These are phyloP conservation scores for Lentinula guzmanii DNA, from an alignment of 768 basidiomycete species.

Conservation along the genomic window DNA sequence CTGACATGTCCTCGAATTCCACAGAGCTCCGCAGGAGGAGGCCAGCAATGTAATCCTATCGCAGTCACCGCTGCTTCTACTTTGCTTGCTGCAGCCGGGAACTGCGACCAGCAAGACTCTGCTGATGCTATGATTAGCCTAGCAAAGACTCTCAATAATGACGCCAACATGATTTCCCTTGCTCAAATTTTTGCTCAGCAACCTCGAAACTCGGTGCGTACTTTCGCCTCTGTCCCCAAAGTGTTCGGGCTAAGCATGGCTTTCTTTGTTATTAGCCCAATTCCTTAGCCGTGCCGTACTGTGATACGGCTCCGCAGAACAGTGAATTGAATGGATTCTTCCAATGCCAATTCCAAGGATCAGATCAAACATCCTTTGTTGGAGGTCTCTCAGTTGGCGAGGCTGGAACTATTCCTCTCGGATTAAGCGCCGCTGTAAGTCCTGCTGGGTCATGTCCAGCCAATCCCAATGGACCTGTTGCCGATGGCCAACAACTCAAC, in stretches of 20 bases:
- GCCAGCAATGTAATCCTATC: conserved; percentile 47
- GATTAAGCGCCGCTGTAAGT: conserved; percentile 28
- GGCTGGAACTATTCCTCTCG: conserved; percentile 49
- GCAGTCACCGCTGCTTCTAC: conserved; percentile 51
- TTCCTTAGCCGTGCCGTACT: conserved; percentile 42
- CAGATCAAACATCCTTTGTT: conserved; percentile 37
- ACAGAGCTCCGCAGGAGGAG: conserved; percentile 52
- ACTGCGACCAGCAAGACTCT: conserved; percentile 39
- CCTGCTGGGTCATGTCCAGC: conserved; percentile 50
- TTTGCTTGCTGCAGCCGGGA: conserved; percentile 45
- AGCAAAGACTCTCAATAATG: conserved; percentile 35
- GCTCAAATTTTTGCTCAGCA: conserved; percentile 54
- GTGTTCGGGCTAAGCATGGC: not conserved
- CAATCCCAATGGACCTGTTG: conserved; percentile 37
- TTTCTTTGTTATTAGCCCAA: conserved; percentile 26
- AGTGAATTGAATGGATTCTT: conserved; percentile 47
- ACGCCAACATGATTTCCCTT: conserved; percentile 40
- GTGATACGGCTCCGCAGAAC: conserved; percentile 47
- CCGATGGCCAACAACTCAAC: conserved; percentile 41
- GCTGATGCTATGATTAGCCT: conserved; percentile 48
- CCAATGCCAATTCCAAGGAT: conserved; percentile 53
- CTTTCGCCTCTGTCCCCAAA: not conserved
- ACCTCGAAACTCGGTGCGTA: conserved; percentile 46
- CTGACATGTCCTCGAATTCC: not conserved
- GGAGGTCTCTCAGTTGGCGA: conserved; percentile 35